Conservation (phyloP, 2,329 filamentous ascomycete genomes). For the Hypoxylon rubiginosum region DNA sequence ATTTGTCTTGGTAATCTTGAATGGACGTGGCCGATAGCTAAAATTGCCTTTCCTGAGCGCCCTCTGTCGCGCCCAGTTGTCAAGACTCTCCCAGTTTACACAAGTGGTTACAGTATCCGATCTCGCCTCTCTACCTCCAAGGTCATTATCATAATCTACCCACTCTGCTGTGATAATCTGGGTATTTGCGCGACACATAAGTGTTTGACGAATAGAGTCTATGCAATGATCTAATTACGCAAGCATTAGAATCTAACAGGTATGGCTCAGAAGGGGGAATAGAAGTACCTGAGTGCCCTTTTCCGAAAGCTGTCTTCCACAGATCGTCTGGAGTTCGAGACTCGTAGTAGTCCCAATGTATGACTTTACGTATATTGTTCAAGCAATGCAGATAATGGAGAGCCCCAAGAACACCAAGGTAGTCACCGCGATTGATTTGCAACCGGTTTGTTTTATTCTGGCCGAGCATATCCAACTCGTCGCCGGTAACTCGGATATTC, state of each 20-base stretch:
- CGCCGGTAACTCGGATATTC: slow-evolving; percentile 21
- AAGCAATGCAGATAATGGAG: slow-evolving; percentile 35
- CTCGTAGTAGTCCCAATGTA: slow-evolving; percentile 33
- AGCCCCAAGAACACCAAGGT: slow-evolving; percentile 21
- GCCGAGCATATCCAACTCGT: slow-evolving; percentile 7
- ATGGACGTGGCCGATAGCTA: too few species aligned
- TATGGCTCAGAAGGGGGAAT: too few species aligned
- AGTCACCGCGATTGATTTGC: slow-evolving; percentile 29
- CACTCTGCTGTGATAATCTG: slow-evolving; percentile 6
- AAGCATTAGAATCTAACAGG: too few species aligned
- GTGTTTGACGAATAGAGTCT: slow-evolving; percentile 27
- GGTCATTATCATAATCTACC: slow-evolving; percentile 2
- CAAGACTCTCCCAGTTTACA: too few species aligned
- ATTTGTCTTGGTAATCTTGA: too few species aligned
- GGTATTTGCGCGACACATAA: slow-evolving; percentile 21
- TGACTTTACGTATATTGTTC: slow-evolving; percentile 23
- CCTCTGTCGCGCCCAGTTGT: too few species aligned
- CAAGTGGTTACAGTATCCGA: too few species aligned
- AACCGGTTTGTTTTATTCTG: slow-evolving; percentile 34
- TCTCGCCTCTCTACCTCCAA: too few species aligned
- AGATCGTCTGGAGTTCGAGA: not conserved
- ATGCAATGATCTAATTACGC: slow-evolving; percentile 31
- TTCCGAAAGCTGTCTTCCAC: slow-evolving; percentile 3
- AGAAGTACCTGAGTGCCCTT: slow-evolving; percentile 20
- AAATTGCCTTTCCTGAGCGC: too few species aligned